Conservation (phyloP, 495 filamentous ascomycete genomes). For the Penicillium egyptiacum region DNA sequence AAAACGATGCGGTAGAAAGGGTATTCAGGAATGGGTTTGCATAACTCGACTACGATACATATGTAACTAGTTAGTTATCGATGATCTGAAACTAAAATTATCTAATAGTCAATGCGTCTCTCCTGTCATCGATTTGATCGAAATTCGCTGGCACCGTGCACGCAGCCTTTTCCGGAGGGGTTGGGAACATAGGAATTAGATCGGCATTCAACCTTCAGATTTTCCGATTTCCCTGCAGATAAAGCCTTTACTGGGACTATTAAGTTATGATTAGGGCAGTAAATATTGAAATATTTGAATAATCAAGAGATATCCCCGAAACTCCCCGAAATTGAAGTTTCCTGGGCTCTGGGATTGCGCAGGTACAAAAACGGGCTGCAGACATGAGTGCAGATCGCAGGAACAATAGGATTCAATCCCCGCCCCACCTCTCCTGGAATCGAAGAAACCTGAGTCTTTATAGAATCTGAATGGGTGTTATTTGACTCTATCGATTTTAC, state of each 20-base stretch:
- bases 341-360: not conserved
- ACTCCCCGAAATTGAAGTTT: not conserved
- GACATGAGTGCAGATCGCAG: not conserved
- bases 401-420: not conserved
- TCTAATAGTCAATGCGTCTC: slow-evolving; percentile 1
- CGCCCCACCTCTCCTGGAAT: not conserved
- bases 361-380: not conserved
- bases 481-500: slow-evolving; percentile 1
- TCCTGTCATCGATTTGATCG: not conserved
- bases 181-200: not conserved
- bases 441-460: too few relatives aligned
- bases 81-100: too few relatives aligned
- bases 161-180: not conserved
- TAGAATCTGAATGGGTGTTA: not conserved
- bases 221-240: not conserved
- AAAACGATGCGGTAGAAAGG: too few relatives aligned
- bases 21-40: too few relatives aligned
- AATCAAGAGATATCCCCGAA: not conserved
- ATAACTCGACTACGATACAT: too few relatives aligned
- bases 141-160: slow-evolving; percentile 2
- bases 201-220: not conserved
- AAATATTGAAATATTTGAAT: not conserved
- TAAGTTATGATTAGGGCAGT: not conserved
- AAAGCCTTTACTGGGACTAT: not conserved
- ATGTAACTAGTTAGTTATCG: too few relatives aligned